Conservation (phyloP, 2,329 filamentous ascomycete genomes). For the Apiospora phragmitis region DNA sequence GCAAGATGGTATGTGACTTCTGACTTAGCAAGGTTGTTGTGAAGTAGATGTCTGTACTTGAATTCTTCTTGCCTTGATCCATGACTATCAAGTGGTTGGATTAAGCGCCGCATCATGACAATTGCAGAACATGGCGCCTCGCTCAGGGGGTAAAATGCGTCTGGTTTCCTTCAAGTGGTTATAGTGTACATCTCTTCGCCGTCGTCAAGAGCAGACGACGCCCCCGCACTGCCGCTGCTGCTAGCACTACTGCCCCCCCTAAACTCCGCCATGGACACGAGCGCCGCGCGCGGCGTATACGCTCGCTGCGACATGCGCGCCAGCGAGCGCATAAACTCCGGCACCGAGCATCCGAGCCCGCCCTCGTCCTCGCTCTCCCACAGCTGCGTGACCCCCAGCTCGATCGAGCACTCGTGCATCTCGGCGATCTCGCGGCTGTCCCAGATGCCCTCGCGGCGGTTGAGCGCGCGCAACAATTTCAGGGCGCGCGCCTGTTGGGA, state of each 20-base stretch:
- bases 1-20: not conserved
- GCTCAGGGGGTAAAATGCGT: no score
- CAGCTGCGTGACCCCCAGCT: not conserved
- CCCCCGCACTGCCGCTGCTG: not conserved
- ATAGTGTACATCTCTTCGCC: not conserved
- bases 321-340: not conserved
- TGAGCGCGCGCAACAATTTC: not conserved
- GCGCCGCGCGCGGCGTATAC: not conserved
- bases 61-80: no score
- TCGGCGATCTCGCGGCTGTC: slow-evolving; percentile 10
- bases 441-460: slow-evolving; percentile 12
- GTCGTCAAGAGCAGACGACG: not conserved
- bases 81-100: no score
- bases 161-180: no score
- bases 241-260: not conserved
- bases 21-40: no score
- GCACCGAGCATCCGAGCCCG: not conserved
- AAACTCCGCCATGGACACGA: not conserved
- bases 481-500: not conserved
- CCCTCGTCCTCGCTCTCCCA: not conserved
- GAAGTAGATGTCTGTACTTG: no score
- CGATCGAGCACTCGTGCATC: not conserved
- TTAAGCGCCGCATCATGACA: no score
- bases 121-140: no score
- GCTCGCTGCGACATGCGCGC: not conserved